Evolutionary conservation across 768 basidiomycete genomes (phyloP).

Genomic region (Hirschioporus abietinus): DNA sequence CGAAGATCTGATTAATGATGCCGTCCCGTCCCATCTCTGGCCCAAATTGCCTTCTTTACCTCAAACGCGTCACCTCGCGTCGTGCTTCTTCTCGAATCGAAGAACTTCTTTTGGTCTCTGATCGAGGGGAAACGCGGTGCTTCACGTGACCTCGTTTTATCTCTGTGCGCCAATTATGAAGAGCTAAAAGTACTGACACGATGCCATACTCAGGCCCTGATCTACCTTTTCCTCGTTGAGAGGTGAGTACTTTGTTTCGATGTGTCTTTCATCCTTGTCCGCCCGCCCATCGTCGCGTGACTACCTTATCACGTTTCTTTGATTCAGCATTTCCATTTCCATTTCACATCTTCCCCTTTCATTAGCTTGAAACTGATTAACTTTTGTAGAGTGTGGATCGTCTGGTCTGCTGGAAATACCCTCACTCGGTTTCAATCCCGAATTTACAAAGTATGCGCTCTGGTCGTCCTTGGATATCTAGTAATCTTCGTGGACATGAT

Average conservation of each 20-base stretch:
- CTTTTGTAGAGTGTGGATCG: constrained; percentile 15
- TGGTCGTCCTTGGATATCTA: constrained; percentile 31
- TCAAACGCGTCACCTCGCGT: constrained; percentile 6
- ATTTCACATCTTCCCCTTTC: constrained; percentile 2
- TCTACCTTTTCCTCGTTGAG: neutral
- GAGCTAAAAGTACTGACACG: neutral
- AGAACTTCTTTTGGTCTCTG: constrained; percentile 41
- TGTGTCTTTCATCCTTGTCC: constrained; percentile 2
- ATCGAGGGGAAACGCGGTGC: constrained; percentile 15
- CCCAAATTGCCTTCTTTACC: constrained; percentile 1
- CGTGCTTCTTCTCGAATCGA: constrained; percentile 33
- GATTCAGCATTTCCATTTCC: neutral
- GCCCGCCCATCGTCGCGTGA: neutral
- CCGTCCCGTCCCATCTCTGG: constrained; percentile 3
- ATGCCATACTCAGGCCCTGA: neutral
- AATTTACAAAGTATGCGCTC: constrained; percentile 35
- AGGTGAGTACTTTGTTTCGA: neutral
- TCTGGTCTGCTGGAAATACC: constrained; percentile 12
- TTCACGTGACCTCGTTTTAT: neutral
- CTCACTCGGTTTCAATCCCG: constrained; percentile 33
- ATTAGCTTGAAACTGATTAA: neutral
- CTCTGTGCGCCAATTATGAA: neutral
- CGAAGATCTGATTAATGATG: constrained; percentile 18
- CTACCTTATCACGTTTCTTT: neutral
- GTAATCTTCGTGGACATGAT: constrained; percentile 35